Evolutionary conservation across 2,329 filamentous ascomycete species (phyloP).

Genomic region (Biscogniauxia sp.): DNA sequence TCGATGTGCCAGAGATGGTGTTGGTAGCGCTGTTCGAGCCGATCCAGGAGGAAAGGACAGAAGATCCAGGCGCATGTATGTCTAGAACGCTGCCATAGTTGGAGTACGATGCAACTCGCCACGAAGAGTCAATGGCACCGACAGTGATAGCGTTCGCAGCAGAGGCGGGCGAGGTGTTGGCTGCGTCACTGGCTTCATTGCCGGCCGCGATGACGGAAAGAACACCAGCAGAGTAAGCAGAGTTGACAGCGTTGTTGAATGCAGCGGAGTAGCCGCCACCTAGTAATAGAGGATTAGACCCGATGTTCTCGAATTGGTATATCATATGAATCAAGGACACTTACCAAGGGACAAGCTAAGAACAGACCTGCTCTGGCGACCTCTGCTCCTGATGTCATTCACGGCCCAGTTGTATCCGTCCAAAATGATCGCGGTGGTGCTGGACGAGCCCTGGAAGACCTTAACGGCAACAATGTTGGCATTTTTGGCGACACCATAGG

Average conservation of each 20-base stretch:
- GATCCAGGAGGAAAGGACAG: conserved; percentile 42
- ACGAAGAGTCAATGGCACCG: conserved; percentile 43
- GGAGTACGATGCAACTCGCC: conserved; percentile 43
- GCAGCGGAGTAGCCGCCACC: conserved; percentile 43
- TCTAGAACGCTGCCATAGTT: conserved; percentile 48
- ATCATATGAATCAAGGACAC: neutral
- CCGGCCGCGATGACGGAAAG: conserved; percentile 56
- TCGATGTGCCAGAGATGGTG: conserved; percentile 57
- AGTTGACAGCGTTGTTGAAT: conserved; percentile 50
- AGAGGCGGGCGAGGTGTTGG: conserved; percentile 47
- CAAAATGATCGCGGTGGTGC: conserved; percentile 27
- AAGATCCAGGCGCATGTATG: conserved; percentile 43
- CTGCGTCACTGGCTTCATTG: conserved; percentile 43
- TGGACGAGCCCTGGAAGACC: conserved; percentile 35
- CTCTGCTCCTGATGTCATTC: conserved; percentile 43
- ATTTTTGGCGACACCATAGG: conserved; percentile 45
- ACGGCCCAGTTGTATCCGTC: conserved; percentile 39
- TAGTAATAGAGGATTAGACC: neutral
- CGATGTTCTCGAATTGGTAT: neutral
- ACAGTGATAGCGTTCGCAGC: conserved; percentile 51
- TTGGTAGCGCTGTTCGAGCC: conserved; percentile 37
- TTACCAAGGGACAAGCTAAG: conserved; percentile 53
- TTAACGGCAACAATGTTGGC: conserved; percentile 42
- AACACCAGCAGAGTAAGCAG: conserved; percentile 45
- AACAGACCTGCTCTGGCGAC: conserved; percentile 42